Evolutionary conservation across 2,329 filamentous ascomycete species (phyloP).

Genomic region (Clonostachys sp.): DNA sequence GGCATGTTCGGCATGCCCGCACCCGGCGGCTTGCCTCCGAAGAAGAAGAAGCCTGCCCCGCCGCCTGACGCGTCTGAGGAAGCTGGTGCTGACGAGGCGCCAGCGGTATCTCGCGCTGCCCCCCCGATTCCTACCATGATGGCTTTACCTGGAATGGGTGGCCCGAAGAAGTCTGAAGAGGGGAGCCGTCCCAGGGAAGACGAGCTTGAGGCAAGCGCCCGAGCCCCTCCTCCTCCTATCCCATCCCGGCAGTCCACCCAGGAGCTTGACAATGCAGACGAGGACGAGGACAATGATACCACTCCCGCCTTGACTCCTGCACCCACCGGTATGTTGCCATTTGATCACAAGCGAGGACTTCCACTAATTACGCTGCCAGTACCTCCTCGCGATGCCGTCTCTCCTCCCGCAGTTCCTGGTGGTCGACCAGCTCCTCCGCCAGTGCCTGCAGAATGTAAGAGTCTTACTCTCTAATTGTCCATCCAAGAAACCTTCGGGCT

Average conservation of each 20-base stretch:
- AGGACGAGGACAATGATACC: constrained; percentile 25
- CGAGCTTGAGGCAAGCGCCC: constrained; percentile 12
- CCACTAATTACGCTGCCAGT: neutral
- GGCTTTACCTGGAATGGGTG: constrained; percentile 69
- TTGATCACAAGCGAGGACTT: neutral
- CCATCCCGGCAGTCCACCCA: constrained; percentile 11
- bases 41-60: constrained; percentile 52
- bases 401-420: constrained; percentile 42
- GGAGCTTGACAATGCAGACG: constrained; percentile 4
- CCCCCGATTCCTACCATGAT: constrained; percentile 57
- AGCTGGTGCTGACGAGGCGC: constrained; percentile 31
- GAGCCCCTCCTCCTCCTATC: constrained; percentile 19
- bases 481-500: constrained; percentile 13
- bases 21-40: constrained; percentile 44
- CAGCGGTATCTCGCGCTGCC: constrained; percentile 34
- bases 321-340: constrained; percentile 9
- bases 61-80: constrained; percentile 34
- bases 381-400: constrained; percentile 9
- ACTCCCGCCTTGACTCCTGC: constrained; percentile 22
- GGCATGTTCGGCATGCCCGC: constrained; percentile 83
- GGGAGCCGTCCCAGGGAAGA: constrained; percentile 29
- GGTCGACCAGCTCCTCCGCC: constrained; percentile 52
- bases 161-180: constrained; percentile 42
- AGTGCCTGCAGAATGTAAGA: constrained; percentile 53
- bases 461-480: neutral